Percentiles rank a stretch among this genome's conserved stretches.
phyloP scores from a whole-genome alignment of 2,329 filamentous ascomycete species.

The Xylaria sp. region DNA sequence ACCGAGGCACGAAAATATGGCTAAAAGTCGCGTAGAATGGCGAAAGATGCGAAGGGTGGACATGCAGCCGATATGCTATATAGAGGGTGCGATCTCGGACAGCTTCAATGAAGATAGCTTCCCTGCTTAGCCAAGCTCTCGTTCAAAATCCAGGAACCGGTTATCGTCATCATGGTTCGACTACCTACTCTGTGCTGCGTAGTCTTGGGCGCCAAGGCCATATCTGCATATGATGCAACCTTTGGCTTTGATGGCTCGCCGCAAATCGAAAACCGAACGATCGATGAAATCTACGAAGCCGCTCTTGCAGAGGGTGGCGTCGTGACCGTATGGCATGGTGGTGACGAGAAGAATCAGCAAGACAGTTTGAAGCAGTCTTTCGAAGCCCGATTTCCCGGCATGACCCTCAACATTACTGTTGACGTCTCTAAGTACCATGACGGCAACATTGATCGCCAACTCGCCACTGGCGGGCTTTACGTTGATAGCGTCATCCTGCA shows the following conservation, averaged over 20 bases:
- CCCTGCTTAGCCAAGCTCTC: neutral
- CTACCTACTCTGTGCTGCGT: neutral
- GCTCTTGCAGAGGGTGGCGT: slow-evolving; percentile 30
- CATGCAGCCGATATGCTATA: neutral
- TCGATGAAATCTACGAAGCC: slow-evolving; percentile 34
- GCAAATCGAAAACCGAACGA: slow-evolving; percentile 28
- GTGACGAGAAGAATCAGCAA: slow-evolving; percentile 31
- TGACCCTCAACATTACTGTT: slow-evolving; percentile 33
- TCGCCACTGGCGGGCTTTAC: slow-evolving; percentile 26
- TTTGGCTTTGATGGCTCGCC: slow-evolving; percentile 26
- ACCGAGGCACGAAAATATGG: neutral
- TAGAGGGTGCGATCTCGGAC: neutral
- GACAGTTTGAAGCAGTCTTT: slow-evolving; percentile 26
- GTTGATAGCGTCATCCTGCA: slow-evolving; percentile 32
- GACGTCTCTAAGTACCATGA: slow-evolving; percentile 35
- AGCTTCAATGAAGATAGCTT: neutral
- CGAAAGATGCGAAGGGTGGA: neutral
- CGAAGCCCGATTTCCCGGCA: slow-evolving; percentile 30
- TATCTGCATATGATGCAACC: slow-evolving; percentile 21
- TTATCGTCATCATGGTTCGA: slow-evolving; percentile 16
- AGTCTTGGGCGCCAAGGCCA: neutral
- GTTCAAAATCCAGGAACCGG: neutral
- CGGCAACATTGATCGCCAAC: slow-evolving; percentile 33
- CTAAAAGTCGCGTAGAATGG: neutral
- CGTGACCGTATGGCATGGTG: slow-evolving; percentile 30